Evolutionary conservation across 768 basidiomycete species (phyloP).

Genomic region (Hydnomerulius pinastri): DNA sequence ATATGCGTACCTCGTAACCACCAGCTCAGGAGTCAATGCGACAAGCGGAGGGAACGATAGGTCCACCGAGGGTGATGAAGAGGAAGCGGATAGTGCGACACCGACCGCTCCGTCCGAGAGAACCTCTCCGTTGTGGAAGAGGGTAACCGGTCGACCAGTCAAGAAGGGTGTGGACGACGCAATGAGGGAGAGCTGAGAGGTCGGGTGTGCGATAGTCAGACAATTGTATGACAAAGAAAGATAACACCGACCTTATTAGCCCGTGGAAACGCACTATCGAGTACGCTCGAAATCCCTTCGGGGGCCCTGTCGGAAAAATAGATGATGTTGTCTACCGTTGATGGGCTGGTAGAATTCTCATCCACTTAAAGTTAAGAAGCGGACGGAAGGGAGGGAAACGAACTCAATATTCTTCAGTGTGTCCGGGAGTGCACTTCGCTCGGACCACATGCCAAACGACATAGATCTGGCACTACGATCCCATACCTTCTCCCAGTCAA

Average conservation of each 20-base stretch:
- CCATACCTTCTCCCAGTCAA: slow-evolving; percentile 60
- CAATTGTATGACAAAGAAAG: background rate
- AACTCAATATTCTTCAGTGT: slow-evolving; percentile 38
- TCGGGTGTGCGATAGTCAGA: slow-evolving; percentile 1
- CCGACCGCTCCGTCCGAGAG: slow-evolving; percentile 71
- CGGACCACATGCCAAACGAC: slow-evolving; percentile 1
- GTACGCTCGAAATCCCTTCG: slow-evolving; percentile 52
- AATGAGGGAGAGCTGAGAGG: slow-evolving; percentile 58
- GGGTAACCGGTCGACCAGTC: slow-evolving; percentile 71
- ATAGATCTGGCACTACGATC: slow-evolving; percentile 23
- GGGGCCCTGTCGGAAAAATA: slow-evolving; percentile 61
- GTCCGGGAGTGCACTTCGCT: slow-evolving; percentile 33
- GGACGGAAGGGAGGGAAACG: slow-evolving; percentile 5
- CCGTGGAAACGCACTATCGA: slow-evolving; percentile 41
- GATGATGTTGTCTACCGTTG: slow-evolving; percentile 34
- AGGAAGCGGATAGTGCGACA: slow-evolving; percentile 43
- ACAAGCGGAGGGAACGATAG: slow-evolving; percentile 42
- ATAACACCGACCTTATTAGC: slow-evolving; percentile 49
- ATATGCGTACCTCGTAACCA: slow-evolving; percentile 52
- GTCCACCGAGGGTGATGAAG: slow-evolving; percentile 11
- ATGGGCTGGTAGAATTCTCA: slow-evolving; percentile 15
- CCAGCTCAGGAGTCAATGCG: slow-evolving; percentile 45
- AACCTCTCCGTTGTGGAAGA: slow-evolving; percentile 59
- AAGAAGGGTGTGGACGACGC: slow-evolving; percentile 79
- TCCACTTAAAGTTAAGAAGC: background rate